Evolutionary conservation across 169 alveolate species (phyloP).

Genomic region (Plasmodium vivax): DNA sequence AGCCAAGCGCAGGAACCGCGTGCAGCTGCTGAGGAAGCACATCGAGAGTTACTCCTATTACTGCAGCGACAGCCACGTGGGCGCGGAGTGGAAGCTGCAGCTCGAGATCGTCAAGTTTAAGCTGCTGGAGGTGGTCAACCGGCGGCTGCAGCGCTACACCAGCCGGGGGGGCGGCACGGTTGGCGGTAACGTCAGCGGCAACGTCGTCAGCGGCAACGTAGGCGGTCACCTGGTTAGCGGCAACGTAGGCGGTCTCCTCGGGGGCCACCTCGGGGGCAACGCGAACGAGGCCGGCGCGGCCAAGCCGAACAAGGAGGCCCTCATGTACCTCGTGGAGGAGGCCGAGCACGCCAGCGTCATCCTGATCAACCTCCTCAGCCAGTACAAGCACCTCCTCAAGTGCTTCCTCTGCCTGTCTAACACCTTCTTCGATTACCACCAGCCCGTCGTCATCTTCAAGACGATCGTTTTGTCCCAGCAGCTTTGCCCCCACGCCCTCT

Average conservation of each 20-base stretch:
- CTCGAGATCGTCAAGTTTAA: constrained; percentile 35
- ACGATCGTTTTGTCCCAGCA: constrained; percentile 16
- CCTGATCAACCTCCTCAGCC: constrained; percentile 7
- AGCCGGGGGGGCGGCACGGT: too few relatives aligned
- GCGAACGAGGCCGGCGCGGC: neutral
- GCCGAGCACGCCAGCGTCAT: constrained; percentile 5
- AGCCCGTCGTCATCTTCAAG: constrained; percentile 16
- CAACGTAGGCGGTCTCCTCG: too few relatives aligned
- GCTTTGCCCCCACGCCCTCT: neutral
- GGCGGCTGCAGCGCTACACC: constrained; percentile 12
- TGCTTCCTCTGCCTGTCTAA: constrained; percentile 23
- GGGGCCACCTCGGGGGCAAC: too few relatives aligned
- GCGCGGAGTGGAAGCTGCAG: constrained; percentile 45
- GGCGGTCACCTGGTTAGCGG: too few relatives aligned
- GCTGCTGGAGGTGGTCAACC: constrained; percentile 15
- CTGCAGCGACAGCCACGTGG: neutral
- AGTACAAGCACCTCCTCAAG: constrained; percentile 23
- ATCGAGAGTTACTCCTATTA: constrained; percentile 16
- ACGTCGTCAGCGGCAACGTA: neutral
- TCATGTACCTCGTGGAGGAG: constrained; percentile 39
- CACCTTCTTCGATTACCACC: constrained; percentile 44
- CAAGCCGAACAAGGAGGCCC: constrained; percentile 48
- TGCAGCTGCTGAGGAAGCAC: neutral
- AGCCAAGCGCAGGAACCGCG: neutral
- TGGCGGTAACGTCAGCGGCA: too few relatives aligned